Conservation (phyloP, 2,329 filamentous ascomycete genomes). For the Ophiobolus disseminans region DNA sequence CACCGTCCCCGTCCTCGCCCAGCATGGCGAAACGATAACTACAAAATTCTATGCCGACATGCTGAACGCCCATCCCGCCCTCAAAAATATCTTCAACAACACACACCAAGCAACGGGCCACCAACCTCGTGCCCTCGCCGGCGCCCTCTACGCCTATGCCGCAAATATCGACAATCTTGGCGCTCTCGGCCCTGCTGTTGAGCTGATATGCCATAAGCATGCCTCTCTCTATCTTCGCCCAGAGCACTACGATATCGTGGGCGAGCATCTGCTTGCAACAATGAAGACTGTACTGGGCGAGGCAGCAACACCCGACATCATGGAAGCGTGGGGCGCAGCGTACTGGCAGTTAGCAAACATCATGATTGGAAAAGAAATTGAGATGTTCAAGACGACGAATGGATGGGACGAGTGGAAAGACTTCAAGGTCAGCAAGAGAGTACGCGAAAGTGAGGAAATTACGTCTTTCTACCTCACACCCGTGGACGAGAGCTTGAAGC, state of each 20-base stretch:
- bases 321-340: constrained; percentile 72
- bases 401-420: constrained; percentile 72
- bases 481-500: constrained; percentile 62
- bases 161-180: constrained; percentile 73
- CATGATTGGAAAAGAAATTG: constrained; percentile 70
- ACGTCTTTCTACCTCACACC: constrained; percentile 74
- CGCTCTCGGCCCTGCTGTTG: constrained; percentile 62
- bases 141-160: constrained; percentile 73
- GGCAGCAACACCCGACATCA: constrained; percentile 69
- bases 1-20: constrained; percentile 72
- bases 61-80: constrained; percentile 68
- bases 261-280: constrained; percentile 70
- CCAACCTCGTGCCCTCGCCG: constrained; percentile 73
- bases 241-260: constrained; percentile 75
- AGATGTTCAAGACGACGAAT: constrained; percentile 67
- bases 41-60: constrained; percentile 76
- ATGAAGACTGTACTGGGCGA: constrained; percentile 71
- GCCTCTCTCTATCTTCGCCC: constrained; percentile 72
- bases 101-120: constrained; percentile 72
- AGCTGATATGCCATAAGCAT: constrained; percentile 80
- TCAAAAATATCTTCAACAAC: constrained; percentile 75
- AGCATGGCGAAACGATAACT: constrained; percentile 73
- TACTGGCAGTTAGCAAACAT: constrained; percentile 77
- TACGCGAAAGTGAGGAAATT: constrained; percentile 71
- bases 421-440: constrained; percentile 70